Conservation (phyloP, 2,329 filamentous ascomycete genomes). For the Exophiala viscosa region DNA sequence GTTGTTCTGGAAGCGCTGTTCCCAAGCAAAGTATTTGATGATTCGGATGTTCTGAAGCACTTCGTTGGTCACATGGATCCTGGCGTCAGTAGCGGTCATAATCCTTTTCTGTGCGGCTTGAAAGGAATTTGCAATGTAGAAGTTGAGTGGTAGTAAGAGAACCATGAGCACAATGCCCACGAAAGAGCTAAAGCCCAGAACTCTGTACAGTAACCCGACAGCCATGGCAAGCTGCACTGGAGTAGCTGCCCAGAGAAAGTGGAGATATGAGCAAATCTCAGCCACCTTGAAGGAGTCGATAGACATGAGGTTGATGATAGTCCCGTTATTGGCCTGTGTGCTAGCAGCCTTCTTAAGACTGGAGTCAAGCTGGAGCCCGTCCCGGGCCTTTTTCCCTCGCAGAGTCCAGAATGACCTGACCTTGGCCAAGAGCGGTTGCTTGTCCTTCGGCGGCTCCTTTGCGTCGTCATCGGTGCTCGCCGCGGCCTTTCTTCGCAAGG, state of each 20-base stretch:
- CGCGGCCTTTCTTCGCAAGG: conserved; percentile 82
- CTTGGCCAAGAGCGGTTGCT: conserved; percentile 41
- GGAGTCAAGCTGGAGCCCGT: conserved; percentile 5
- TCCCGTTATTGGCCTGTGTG: conserved; percentile 84
- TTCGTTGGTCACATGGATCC: conserved; percentile 95
- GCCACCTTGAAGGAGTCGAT: conserved; percentile 99
- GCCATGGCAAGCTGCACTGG: conserved; percentile 84
- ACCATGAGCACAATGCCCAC: conserved; percentile 90
- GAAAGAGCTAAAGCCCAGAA: conserved; percentile 89
- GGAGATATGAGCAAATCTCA: conserved; percentile 89
- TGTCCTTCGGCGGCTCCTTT: conserved; percentile 39
- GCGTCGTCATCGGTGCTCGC: conserved; percentile 71
- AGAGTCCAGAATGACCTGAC: conserved; percentile 57
- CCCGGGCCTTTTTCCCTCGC: conserved; percentile 32
- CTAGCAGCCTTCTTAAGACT: conserved; percentile 44
- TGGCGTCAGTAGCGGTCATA: conserved; percentile 86
- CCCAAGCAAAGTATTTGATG: conserved; percentile 99
- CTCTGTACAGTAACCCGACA: conserved; percentile 75
- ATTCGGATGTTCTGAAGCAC: conserved; percentile 96
- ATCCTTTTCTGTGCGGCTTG: conserved; percentile 84
- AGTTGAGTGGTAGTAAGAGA: conserved; percentile 83
- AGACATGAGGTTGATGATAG: conserved; percentile 99
- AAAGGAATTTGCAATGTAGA: conserved; percentile 82
- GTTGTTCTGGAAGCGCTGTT: conserved; percentile 78
- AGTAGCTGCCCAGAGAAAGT: conserved; percentile 90